Evolutionary conservation across 768 basidiomycete species (phyloP), one percentile per base, ranked within the genome.

Genomic region (Mycena polygramma): DNA sequence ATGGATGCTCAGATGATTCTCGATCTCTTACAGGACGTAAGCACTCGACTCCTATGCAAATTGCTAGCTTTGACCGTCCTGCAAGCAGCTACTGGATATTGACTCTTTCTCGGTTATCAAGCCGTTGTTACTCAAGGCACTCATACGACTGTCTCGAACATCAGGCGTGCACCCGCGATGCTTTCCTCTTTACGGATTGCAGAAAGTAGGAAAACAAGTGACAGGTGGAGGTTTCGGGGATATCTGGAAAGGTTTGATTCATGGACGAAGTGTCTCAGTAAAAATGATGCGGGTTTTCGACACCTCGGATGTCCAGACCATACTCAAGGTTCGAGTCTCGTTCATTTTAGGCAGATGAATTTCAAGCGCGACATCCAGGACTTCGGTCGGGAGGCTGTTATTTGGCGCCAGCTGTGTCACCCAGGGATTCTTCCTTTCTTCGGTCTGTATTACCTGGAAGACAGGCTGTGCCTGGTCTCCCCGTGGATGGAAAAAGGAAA

Each of bases 401-500:
- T 76, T 20, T 71, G 73, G 36, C 75, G 72, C 22, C 66, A 74
- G 5, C 57, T 76, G 19, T 45, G 46, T 52, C 76, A 75, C 59
- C 74, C 77, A 10, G 74, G 74, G 35, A 51, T 77, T 43, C 63
- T 78, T 30, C 66, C 75, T 7, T 78, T 76, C 59, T 61, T 76
- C 30, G 77, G 77, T 15, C 41, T 75, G 22, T 69, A 75, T 46
- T 59, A 70, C 53, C 63, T 73, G 57, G 61, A 67, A 0, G 46
- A 55, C 17, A 51, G 73, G 13, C 45, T 75, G 30, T 74, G 72
- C 26, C 76, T 81, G 17, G 36, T 81, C 19, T 69, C 72, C 9
- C 77, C 78, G 5, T 79, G 79, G 78, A 80, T 80, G 79, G 65
- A 73, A 39, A 70, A 79, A 17, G 79, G 81, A 0, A 74, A 77